Evolutionary conservation across 2,329 filamentous ascomycete genomes (phyloP), one percentile per base, ranked within the genome.

Genomic region (Arthrobotrys sphaeroides): DNA sequence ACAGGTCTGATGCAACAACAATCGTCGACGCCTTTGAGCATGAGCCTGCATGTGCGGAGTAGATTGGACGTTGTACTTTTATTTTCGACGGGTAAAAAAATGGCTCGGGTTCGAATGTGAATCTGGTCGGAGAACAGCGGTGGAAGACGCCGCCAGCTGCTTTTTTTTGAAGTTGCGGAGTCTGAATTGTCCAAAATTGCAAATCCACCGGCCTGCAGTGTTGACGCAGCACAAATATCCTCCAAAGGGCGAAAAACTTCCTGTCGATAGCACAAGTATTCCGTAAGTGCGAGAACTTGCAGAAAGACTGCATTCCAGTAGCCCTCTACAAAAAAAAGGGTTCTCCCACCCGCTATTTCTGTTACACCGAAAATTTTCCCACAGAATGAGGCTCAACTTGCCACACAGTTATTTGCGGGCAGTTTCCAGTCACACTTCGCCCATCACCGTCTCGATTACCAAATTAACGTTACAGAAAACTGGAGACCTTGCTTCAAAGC

Each of bases 261-360:
- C 18, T 55, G 18, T 55, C 18, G 51, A 38, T 38, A 6, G 12
- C n/a, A 43, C 40, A 43, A 10, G 51, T 55, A 38, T 55, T 55
- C 31, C 28, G 51, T 33, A 53, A n/a, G n/a, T 38, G 18, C 31
- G 51, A 26, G 20, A 38, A 24, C 55, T 60, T 60, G 24, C 55
- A 60, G 55, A 43, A 18, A 42, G 38, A 60, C 13, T 43, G 36
- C 55, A 60, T 31, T 31, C 26, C 16, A 36, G 28, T 12, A 51
- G 20, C 31, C 13, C n/a, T n/a, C 18, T 31, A 61, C 59, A 51
- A 36, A 36, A 22, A 49, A 36, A 36, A 22, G 38, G 60, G 42
- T 51, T 64, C 57, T 47, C 40, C 38, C 38, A 28, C 36, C 55
- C 55, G 20, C n/a, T 60, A 42, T 60, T 60, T 60, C 55, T 42